A percentile compares a stretch with the other conserved stretches of the same genome.
Conservation (phyloP, 208 protist genomes). For the Acanthamoeba royreba region DNA sequence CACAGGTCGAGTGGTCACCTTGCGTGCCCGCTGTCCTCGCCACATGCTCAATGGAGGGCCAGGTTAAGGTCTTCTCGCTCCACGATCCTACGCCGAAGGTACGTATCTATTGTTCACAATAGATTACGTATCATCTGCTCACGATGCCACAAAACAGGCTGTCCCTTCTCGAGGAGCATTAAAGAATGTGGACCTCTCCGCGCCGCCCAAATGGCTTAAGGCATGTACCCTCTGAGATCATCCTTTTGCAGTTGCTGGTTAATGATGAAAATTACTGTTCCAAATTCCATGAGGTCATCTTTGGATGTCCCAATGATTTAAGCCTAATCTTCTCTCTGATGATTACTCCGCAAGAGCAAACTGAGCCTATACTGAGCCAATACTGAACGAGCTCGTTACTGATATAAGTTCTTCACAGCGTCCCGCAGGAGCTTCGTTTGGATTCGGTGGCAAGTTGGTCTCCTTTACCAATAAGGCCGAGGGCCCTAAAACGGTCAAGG, state of each 20-base stretch:
- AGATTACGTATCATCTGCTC: constrained; percentile 33
- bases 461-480: constrained; percentile 53
- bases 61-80: constrained; percentile 42
- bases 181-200: not conserved
- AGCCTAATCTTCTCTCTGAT: not conserved
- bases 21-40: constrained; percentile 85
- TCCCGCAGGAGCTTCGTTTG: constrained; percentile 80
- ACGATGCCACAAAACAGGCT: not conserved
- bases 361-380: no score
- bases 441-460: constrained; percentile 83
- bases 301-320: not conserved
- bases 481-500: not conserved
- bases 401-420: constrained; percentile 70
- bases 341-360: not conserved
- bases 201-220: constrained; percentile 15
- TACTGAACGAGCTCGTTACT: not conserved
- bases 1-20: constrained; percentile 94
- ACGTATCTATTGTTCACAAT: not conserved
- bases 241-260: not conserved
- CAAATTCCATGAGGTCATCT: not conserved
- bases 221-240: not conserved
- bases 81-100: constrained; percentile 25
- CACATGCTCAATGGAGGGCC: constrained; percentile 83
- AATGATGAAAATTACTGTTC: not conserved
- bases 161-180: not conserved